Percentiles rank a stretch among this genome's conserved stretches.
These are phyloP conservation scores for Neckera pumila DNA, from an alignment of 225 moss, liverwort and hornwort genomes.

Conservation along the genomic window DNA sequence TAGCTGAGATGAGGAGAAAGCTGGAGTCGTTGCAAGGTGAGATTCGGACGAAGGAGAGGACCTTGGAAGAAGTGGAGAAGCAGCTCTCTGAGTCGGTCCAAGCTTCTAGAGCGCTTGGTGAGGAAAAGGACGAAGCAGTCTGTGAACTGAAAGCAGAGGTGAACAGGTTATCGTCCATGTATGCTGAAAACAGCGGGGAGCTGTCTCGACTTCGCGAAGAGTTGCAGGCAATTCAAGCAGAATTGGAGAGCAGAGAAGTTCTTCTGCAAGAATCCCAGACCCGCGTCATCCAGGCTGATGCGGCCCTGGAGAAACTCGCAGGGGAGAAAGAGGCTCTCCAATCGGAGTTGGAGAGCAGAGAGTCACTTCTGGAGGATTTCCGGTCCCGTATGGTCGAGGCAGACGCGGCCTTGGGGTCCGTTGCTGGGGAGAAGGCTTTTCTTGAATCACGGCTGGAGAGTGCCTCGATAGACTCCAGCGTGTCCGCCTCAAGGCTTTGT, in stretches of 20 bases:
- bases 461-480: slow-evolving; percentile 8
- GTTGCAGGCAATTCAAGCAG: not conserved
- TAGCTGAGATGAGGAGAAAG: slow-evolving; percentile 13
- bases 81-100: slow-evolving; percentile 11
- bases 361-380: not conserved
- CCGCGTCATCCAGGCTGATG: not conserved
- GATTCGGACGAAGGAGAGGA: slow-evolving; percentile 13
- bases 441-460: slow-evolving; percentile 12
- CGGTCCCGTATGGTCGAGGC: not conserved
- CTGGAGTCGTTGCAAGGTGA: slow-evolving; percentile 15
- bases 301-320: slow-evolving; percentile 1
- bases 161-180: not conserved
- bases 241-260: not conserved
- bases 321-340: not conserved
- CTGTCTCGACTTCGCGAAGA: slow-evolving; percentile 9
- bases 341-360: not conserved
- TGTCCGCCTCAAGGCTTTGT: slow-evolving; percentile 9
- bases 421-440: slow-evolving; percentile 7
- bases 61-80: slow-evolving; percentile 11
- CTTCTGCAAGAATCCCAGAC: slow-evolving; percentile 8
- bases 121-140: slow-evolving; percentile 27
- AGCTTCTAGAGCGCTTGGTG: not conserved
- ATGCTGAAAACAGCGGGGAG: slow-evolving; percentile 9
- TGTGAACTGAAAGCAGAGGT: slow-evolving; percentile 17
- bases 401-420: slow-evolving; percentile 1